Evolutionary conservation across 1,284 basidiomycete species (phyloP).

Genomic region (Cerrena zonata): DNA sequence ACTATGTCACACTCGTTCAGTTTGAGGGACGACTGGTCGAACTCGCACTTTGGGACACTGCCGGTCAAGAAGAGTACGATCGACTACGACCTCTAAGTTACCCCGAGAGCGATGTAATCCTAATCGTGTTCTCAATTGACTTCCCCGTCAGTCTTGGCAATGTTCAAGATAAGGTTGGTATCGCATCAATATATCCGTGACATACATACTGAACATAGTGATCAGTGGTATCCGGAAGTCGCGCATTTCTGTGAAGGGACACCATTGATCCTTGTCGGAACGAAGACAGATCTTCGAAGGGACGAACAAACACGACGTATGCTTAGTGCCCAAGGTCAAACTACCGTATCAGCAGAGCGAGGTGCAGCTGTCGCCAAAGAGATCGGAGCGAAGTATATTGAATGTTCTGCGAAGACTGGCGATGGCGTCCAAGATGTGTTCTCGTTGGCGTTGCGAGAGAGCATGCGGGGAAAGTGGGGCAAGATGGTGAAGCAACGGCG

Average conservation of each 20-base stretch:
- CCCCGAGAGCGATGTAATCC: slow-evolving; percentile 92
- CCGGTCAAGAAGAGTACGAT: slow-evolving; percentile 97
- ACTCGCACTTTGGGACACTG: slow-evolving; percentile 96
- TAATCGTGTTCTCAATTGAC: slow-evolving; percentile 96
- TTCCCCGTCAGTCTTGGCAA: slow-evolving; percentile 92
- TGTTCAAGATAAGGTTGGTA: slow-evolving; percentile 82
- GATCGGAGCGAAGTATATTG: slow-evolving; percentile 91
- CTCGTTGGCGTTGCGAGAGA: slow-evolving; percentile 81
- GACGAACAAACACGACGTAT: slow-evolving; percentile 88
- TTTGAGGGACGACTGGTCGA: slow-evolving; percentile 89
- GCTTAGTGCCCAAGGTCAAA: slow-evolving; percentile 86
- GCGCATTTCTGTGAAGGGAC: slow-evolving; percentile 94
- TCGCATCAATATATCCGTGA: neutral
- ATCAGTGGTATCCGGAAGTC: slow-evolving; percentile 94
- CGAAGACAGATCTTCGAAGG: slow-evolving; percentile 86
- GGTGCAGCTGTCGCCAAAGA: slow-evolving; percentile 79
- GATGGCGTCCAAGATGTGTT: slow-evolving; percentile 91
- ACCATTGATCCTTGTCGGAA: slow-evolving; percentile 87
- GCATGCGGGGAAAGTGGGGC: slow-evolving; percentile 71
- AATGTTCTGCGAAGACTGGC: slow-evolving; percentile 91
- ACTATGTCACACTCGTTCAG: slow-evolving; percentile 86
- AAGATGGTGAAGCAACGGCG: slow-evolving; percentile 68
- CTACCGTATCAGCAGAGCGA: slow-evolving; percentile 77
- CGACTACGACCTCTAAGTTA: slow-evolving; percentile 89
- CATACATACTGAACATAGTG: neutral